Base-by-base conservation (phyloP, 805 yeast species). In the Wickerhamiella nectarea region DNA sequence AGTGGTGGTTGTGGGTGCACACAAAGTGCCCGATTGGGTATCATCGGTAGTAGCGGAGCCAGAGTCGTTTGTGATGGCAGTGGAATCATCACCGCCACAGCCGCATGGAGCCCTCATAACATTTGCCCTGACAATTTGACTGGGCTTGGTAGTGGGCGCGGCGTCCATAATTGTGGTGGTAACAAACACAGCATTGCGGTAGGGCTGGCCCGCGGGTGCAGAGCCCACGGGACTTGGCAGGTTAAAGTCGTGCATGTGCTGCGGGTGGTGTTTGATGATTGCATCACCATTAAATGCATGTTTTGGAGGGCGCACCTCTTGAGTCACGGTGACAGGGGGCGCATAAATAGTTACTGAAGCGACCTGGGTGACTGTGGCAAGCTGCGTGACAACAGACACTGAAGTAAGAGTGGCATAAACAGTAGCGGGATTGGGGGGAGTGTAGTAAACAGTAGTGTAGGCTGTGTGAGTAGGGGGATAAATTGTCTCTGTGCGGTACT, bases 131-230 rank as follows among this genome's bases (percentile, higher is more conserved):
- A 28, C 31, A n/a, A 28, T n/a, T 15, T 28, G 11, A 15, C 15
- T 3, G 3, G 6, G 31, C 12, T 7, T 4, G 7, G 31, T 14
- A 12, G 18, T 20, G 6, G 42, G 42, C 6, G 29, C 31, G 3
- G 36, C 36, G 15, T 24, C 42, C 29, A 39, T 31, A 7, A 39
- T 20, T n/a, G 42, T 39, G 12, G 42, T 39, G 20, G 42, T 39
- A 17, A 38, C 41, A 14, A 20, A 20, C 11, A 31, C 34, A 4
- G 36, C 36, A 18, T 21, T 39, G 26, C 36, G 35, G 21, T 31
- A 31, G 36, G 42, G 42, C 6, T 34, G 18, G 34, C 18, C 22
- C 14, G 28, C 29, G 3, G 42, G 42, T n/a, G n/a, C n/a, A n/a
- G 9, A 29, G 29, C 14, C 18, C 20, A 15, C 31, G 33, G 10